phyloP scores from a whole-genome alignment of 345 rosid species.

The Diplotaxis tenuifolia region DNA sequence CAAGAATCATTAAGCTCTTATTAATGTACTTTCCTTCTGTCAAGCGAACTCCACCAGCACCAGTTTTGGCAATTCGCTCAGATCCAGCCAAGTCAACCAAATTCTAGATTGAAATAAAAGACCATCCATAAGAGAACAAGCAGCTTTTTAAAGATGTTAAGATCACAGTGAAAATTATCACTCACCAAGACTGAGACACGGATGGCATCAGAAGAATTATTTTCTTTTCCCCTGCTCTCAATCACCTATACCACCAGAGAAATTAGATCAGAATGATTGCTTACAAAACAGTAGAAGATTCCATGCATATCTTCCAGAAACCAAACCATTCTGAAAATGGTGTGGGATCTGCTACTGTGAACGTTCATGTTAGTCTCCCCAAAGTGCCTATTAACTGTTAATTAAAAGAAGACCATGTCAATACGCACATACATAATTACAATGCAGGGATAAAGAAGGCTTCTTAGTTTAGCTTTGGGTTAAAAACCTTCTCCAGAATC shows the following conservation, averaged over 20 bases:
- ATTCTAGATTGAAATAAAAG: conserved; percentile 49
- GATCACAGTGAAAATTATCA: neutral
- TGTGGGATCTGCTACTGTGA: neutral
- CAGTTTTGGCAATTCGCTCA: conserved; percentile 84
- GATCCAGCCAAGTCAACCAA: conserved; percentile 96
- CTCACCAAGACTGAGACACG: neutral
- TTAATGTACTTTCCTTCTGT: conserved; percentile 89
- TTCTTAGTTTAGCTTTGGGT: conserved; percentile 1
- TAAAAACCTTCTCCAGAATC: conserved; percentile 86
- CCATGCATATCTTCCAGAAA: neutral
- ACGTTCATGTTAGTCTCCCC: neutral
- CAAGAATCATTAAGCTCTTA: conserved; percentile 89
- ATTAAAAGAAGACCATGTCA: neutral
- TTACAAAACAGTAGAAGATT: neutral
- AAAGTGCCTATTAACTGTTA: neutral
- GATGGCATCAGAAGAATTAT: neutral
- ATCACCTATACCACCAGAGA: neutral
- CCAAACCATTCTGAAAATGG: neutral
- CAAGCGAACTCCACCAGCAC: conserved; percentile 87
- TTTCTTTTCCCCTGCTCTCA: neutral
- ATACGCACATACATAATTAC: too few species aligned
- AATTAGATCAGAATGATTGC: neutral
- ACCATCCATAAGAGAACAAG: neutral
- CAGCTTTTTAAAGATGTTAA: neutral
- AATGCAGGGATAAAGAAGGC: neutral